phyloP scores from a whole-genome alignment of 345 rosid species.

The Zanthoxylum bungeanum region DNA sequence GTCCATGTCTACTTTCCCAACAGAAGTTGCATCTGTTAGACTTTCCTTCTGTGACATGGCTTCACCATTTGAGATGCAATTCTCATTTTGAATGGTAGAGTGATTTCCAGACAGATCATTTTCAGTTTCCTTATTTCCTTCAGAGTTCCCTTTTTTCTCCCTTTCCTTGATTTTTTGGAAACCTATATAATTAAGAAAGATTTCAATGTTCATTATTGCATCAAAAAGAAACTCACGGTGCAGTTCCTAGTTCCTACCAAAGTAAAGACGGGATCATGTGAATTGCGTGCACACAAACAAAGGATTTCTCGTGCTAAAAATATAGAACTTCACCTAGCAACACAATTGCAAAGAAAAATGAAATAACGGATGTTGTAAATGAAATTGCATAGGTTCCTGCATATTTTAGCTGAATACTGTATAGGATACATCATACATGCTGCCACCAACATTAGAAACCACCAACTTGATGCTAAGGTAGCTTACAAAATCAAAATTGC shows the following conservation, averaged over 20 bases:
- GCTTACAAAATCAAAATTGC: neutral
- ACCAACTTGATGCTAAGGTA: neutral
- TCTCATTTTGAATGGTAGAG: conserved; percentile 32
- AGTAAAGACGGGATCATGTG: neutral
- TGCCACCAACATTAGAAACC: neutral
- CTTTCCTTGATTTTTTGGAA: conserved; percentile 72
- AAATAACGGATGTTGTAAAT: neutral
- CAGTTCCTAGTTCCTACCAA: neutral
- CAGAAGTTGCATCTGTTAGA: conserved; percentile 22
- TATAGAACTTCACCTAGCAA: neutral
- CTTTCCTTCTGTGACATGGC: conserved; percentile 25
- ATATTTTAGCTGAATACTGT: neutral
- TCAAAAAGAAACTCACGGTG: neutral
- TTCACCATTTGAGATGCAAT: conserved; percentile 29
- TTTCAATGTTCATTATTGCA: conserved; percentile 13
- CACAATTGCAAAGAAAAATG: neutral
- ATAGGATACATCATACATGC: neutral
- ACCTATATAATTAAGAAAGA: conserved; percentile 49
- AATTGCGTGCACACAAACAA: neutral
- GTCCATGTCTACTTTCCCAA: conserved; percentile 21
- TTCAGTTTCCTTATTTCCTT: conserved; percentile 36
- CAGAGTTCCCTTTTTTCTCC: conserved; percentile 47
- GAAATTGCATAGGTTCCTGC: neutral
- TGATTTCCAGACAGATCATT: conserved; percentile 35
- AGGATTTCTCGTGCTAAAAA: neutral